Percentiles rank a stretch among this genome's conserved stretches.
phyloP scores from a whole-genome alignment of 345 rosid genomes.

The Zanthoxylum bungeanum region DNA sequence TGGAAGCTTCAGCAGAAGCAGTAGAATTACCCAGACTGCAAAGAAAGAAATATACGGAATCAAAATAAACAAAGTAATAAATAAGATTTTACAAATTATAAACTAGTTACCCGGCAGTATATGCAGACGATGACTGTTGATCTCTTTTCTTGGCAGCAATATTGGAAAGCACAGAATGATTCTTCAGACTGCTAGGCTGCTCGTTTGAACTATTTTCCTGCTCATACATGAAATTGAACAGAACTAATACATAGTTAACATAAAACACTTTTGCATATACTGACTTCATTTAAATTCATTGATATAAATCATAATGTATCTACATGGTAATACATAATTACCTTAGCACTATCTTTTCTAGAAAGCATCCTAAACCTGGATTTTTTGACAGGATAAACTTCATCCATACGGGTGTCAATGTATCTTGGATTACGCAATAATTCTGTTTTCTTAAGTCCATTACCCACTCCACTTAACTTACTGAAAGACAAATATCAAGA shows the following conservation, averaged over 20 bases:
- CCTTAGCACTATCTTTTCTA: conserved; percentile 71
- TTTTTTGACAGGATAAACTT: conserved; percentile 76
- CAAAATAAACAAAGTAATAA: neutral
- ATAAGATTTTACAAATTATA: neutral
- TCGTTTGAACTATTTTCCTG: conserved; percentile 54
- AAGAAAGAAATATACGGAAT: conserved; percentile 14
- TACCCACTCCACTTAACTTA: conserved; percentile 26
- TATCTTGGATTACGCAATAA: conserved; percentile 52
- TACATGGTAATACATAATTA: conserved; percentile 20
- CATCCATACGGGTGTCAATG: conserved; percentile 66
- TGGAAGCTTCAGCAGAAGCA: conserved; percentile 41
- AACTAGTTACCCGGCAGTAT: neutral
- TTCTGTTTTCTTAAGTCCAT: conserved; percentile 52
- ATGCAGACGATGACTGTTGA: conserved; percentile 46
- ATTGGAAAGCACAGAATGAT: conserved; percentile 48
- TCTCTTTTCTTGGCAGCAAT: conserved; percentile 52
- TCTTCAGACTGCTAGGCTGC: conserved; percentile 41
- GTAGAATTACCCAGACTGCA: conserved; percentile 43
- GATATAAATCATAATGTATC: neutral
- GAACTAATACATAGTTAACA: conserved; percentile 13
- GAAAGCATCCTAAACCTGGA: conserved; percentile 49
- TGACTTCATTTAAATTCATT: neutral
- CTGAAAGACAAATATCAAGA: conserved; percentile 14
- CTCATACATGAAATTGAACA: conserved; percentile 10
- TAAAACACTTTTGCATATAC: neutral